A percentile compares a stretch with the other conserved stretches of the same genome.
phyloP scores from a whole-genome alignment of 208 protist species.

The Leishmania arabica region DNA sequence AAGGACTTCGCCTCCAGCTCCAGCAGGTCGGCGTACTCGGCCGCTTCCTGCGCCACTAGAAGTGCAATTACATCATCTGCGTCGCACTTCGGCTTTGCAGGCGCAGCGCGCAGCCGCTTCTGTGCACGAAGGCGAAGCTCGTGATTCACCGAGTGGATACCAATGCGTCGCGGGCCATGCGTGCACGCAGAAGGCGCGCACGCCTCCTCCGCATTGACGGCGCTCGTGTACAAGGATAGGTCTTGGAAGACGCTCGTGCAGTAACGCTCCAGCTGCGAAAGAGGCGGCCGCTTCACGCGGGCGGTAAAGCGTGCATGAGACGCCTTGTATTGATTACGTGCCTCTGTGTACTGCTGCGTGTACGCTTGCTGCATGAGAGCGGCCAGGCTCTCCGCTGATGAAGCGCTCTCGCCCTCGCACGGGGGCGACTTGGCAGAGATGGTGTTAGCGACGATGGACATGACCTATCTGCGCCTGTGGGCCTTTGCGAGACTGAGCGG shows the following conservation, averaged over 20 bases:
- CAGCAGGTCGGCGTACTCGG: slow-evolving; percentile 37
- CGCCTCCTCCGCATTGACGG: slow-evolving; percentile 2
- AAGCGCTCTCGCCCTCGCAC: not conserved
- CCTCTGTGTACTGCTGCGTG: slow-evolving; percentile 24
- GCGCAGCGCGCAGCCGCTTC: slow-evolving; percentile 10
- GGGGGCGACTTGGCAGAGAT: not conserved
- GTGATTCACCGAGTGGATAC: slow-evolving; percentile 35
- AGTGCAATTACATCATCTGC: slow-evolving; percentile 18
- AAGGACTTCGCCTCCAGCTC: slow-evolving; percentile 36
- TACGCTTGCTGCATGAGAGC: slow-evolving; percentile 11
- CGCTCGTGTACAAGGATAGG: slow-evolving; percentile 38
- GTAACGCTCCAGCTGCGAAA: slow-evolving; percentile 17
- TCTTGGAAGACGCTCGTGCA: slow-evolving; percentile 14
- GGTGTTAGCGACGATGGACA: slow-evolving; percentile 2
- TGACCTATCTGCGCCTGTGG: not conserved
- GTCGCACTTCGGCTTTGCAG: not conserved
- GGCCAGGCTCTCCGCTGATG: slow-evolving; percentile 5
- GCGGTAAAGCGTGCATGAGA: slow-evolving; percentile 32
- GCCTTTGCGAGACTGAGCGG: not conserved
- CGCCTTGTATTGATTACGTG: slow-evolving; percentile 29
- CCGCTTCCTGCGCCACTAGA: slow-evolving; percentile 32
- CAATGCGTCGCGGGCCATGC: slow-evolving; percentile 11
- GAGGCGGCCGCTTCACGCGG: slow-evolving; percentile 9
- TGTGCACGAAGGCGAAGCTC: slow-evolving; percentile 21
- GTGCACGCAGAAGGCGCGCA: slow-evolving; percentile 18